Evolutionary conservation across 1,284 basidiomycete genomes (phyloP).

Genomic region (Microbotryomycetes sp.): DNA sequence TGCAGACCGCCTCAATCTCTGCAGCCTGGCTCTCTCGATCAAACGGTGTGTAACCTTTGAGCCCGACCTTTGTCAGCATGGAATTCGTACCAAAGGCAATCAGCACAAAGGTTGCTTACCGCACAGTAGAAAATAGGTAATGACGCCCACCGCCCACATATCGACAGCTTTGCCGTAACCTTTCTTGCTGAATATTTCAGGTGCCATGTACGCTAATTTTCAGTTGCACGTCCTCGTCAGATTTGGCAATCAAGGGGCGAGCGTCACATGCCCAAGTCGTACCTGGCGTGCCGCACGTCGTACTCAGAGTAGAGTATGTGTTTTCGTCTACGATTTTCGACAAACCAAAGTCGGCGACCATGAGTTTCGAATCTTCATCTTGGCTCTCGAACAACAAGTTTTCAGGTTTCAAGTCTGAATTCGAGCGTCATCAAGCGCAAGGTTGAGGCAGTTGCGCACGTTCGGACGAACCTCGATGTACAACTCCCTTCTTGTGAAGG

Average conservation of each 20-base stretch:
- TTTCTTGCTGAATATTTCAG: slow-evolving; percentile 92
- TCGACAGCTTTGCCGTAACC: slow-evolving; percentile 85
- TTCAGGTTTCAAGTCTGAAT: slow-evolving; percentile 85
- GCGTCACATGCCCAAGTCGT: background rate
- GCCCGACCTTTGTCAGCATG: background rate
- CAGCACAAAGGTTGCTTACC: background rate
- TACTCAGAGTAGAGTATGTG: slow-evolving; percentile 77
- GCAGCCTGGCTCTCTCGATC: slow-evolving; percentile 57
- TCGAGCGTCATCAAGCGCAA: no score
- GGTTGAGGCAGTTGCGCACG: background rate
- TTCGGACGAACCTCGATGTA: slow-evolving; percentile 68
- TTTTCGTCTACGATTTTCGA: slow-evolving; percentile 65
- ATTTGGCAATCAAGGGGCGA: background rate
- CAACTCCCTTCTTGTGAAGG: slow-evolving; percentile 84
- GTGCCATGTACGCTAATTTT: slow-evolving; percentile 76
- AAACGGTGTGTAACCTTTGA: slow-evolving; percentile 55
- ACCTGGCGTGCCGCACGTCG: slow-evolving; percentile 85
- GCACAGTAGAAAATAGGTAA: slow-evolving; percentile 62
- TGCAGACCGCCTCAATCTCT: slow-evolving; percentile 66
- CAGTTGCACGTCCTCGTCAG: no score
- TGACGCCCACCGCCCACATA: slow-evolving; percentile 81
- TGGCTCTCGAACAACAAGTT: slow-evolving; percentile 87
- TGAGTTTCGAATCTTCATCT: slow-evolving; percentile 83
- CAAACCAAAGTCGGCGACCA: slow-evolving; percentile 97
- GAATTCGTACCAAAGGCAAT: background rate